Base-by-base conservation (phyloP, 371 early-diverging fungal genomes). In the Syncephalis fuscata region DNA sequence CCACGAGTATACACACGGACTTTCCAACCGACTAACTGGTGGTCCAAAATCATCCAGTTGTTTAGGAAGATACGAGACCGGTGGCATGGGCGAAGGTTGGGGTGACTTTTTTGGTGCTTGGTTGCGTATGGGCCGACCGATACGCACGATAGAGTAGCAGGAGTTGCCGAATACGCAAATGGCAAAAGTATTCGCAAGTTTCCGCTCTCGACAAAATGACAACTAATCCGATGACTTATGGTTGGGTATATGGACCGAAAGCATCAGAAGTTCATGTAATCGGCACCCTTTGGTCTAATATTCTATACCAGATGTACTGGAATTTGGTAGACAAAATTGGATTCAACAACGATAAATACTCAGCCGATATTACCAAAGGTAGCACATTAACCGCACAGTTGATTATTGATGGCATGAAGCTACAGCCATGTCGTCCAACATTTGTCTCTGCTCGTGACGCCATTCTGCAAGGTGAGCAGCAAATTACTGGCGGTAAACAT, bases 201-300 rank as follows among this genome's bases (percentile, higher is more conserved):
- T 72, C 68, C 54, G 58, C 92, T 91, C 62, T 89, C 91, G 17
- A 92, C 92, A 10, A 70, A 66, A 51, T 74, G 50, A 57, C 62
- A 41, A 78, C 74, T 44, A 92, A 94, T 61, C 92, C 95, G n/a
- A 80, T 79, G 48, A 89, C 88, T 0, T 92, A 86, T 66, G 71
- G 78, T 41, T 82, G 82, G 8, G 80, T 67, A 2, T 94, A 94
- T 70, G 86, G 85, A 83, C 90, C 85, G 25, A 70, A 76, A 39
- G 79, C 79, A 3, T 76, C 65, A 3, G 89, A 90, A 67, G 92
- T 91, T 4, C 92, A 92, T 60, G 85, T 88, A 52, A 92, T 85
- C 67, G 95, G 93, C 46, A 91, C 86, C 57, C 90, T 92, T n/a
- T 94, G 95, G 95, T 91, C 94, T 24, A 80, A 70, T 52, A 92